Evolutionary conservation across 2,329 filamentous ascomycete species (phyloP), one percentile per base, ranked within the genome.

Genomic region (Hypoxylon sp.): DNA sequence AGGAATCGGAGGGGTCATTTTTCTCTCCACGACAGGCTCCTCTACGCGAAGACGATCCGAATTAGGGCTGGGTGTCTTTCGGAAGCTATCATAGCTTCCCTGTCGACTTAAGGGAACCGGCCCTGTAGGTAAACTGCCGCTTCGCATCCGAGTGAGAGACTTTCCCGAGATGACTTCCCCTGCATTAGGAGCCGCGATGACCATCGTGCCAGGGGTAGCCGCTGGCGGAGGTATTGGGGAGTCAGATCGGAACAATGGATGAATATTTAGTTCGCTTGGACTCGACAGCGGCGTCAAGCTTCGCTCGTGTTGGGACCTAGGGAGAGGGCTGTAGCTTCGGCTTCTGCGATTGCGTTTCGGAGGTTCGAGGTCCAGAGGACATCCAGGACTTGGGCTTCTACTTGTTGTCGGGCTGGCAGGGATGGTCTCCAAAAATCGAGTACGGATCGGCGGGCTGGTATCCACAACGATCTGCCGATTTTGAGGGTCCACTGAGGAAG

Each of bases 211-310:
- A 0, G 91, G 89, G 0, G 90, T 92, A 1, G 86, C 85, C 5
- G 88, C 80, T 0, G 91, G 88, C 1, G 91, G 89, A 6, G 91
- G 91, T 1, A 84, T 86, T 0, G 90, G 90, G 44, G 89, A 92
- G 76, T 93, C 91, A 5, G 90, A 90, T 66, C 92, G 86, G 82
- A 95, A 94, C 2, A 95, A 85, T 7, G 92, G 92, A 77, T 95
- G 92, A 50, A 94, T 94, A 75, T 94, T 89, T 2, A 89, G 84
- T 77, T 94, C 91, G 74, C 85, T 85, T 55, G 76, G 82, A 2
- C 73, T 80, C 2, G 73, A 61, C 30, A 81, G 77, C 56, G 79
- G 79, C 14, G 78, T 82, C 71, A 81, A 75, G 50, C 68, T 76
- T 68, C 70, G 78, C 74, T 72, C 78, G 66, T 82, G 79, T 20